These are phyloP conservation scores for Nelumbo lutea DNA, from an alignment of 164 flowering plant species.

Conservation along the genomic window DNA sequence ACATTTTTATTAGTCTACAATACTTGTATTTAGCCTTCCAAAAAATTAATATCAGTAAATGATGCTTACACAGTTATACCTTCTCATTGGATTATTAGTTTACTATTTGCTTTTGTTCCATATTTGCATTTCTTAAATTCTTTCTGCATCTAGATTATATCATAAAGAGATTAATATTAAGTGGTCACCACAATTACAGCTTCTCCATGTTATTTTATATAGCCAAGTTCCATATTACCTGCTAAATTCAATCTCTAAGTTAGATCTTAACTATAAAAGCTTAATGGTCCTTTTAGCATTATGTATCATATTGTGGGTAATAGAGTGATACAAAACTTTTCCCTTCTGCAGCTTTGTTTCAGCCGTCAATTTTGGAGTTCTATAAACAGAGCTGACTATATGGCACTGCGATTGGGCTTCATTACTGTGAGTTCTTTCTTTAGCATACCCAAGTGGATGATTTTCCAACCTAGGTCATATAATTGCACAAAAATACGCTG, in stretches of 20 bases:
- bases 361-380: conserved; percentile 85
- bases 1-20: no score
- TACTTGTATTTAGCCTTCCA: no score
- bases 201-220: neutral
- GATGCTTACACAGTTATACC: no score
- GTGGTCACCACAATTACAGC: neutral
- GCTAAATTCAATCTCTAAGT: no score
- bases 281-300: neutral
- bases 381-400: conserved; percentile 67
- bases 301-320: neutral
- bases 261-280: neutral
- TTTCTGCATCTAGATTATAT: no score
- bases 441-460: neutral
- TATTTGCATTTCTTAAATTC: no score
- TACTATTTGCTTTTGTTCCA: no score
- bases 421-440: conserved; percentile 49
- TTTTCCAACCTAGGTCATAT: neutral
- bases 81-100: no score
- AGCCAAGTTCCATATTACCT: neutral
- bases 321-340: neutral
- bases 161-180: no score
- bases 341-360: conserved; percentile 69
- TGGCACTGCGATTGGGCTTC: conserved; percentile 80
- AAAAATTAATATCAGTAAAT: no score
- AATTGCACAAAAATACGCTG: neutral